These are phyloP conservation scores for Aechmea fasciata DNA, from an alignment of 176 grass and related monocot genomes.

Conservation along the genomic window DNA sequence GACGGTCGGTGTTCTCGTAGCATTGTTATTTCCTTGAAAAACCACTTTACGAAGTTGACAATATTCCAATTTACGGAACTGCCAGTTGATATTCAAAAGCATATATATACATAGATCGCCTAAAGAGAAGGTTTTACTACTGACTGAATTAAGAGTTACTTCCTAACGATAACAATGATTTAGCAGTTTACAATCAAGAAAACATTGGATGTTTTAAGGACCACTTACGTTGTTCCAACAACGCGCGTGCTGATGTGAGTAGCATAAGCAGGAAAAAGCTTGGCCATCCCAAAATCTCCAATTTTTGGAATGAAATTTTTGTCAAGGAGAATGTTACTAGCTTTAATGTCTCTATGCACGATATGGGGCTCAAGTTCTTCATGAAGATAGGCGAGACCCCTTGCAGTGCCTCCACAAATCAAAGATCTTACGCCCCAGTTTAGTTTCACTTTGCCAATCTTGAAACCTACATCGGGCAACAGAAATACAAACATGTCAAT, in stretches of 20 bases:
- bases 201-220: not conserved
- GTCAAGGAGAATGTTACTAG: slow-evolving; percentile 16
- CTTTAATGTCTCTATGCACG: too few species aligned
- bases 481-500: not conserved
- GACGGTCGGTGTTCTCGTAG: too few species aligned
- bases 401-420: slow-evolving; percentile 37
- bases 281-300: slow-evolving; percentile 46
- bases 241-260: slow-evolving; percentile 45
- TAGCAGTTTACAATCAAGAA: too few species aligned
- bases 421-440: slow-evolving; percentile 27
- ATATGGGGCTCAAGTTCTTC: slow-evolving; percentile 35
- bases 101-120: too few species aligned
- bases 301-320: slow-evolving; percentile 32
- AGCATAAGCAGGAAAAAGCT: slow-evolving; percentile 34
- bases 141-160: too few species aligned
- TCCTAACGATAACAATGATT: too few species aligned
- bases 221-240: slow-evolving; percentile 34
- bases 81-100: too few species aligned
- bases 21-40: too few species aligned
- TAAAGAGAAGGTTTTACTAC: too few species aligned
- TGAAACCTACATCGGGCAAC: not conserved
- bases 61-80: too few species aligned
- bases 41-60: too few species aligned
- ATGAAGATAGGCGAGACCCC: slow-evolving; percentile 47
- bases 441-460: not conserved